Percentiles rank a stretch among this genome's conserved stretches.
These are phyloP conservation scores for Coprinopsis sp. DNA, from an alignment of 768 basidiomycete genomes.

Conservation along the genomic window DNA sequence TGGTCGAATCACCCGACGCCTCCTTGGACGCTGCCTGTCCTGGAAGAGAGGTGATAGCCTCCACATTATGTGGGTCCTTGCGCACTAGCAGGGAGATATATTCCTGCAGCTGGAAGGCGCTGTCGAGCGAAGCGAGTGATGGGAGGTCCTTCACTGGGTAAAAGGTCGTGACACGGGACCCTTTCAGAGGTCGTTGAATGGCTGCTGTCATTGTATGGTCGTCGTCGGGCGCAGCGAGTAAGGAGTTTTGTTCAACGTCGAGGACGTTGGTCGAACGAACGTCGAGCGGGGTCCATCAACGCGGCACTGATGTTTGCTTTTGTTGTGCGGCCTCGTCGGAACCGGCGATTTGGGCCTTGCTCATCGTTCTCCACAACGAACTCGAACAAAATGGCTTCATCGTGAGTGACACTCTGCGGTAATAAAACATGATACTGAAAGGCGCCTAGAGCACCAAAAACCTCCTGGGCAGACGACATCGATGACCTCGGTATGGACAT, in stretches of 20 bases:
- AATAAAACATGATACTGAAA: background rate
- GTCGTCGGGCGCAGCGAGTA: conserved; percentile 6
- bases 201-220: conserved; percentile 31
- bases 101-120: conserved; percentile 92
- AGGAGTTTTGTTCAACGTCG: background rate
- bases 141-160: conserved; percentile 73
- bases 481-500: conserved; percentile 61
- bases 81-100: conserved; percentile 87
- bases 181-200: conserved; percentile 66
- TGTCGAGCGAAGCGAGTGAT: conserved; percentile 70
- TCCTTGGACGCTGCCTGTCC: conserved; percentile 25
- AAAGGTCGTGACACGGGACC: conserved; percentile 74
- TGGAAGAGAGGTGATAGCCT: conserved; percentile 74
- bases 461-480: conserved; percentile 86
- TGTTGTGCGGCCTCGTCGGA: too few species aligned
- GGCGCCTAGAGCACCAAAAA: conserved; percentile 47
- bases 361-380: background rate
- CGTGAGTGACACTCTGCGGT: conserved; percentile 21
- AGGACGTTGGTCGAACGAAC: background rate
- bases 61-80: conserved; percentile 83
- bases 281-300: too few species aligned
- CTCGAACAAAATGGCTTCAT: conserved; percentile 25
- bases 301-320: too few species aligned
- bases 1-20: conserved; percentile 20
- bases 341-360: background rate